Evolutionary conservation across 345 rosid species (phyloP), one percentile per base, ranked within the genome.

Genomic region (Arabidopsis thaliana): DNA sequence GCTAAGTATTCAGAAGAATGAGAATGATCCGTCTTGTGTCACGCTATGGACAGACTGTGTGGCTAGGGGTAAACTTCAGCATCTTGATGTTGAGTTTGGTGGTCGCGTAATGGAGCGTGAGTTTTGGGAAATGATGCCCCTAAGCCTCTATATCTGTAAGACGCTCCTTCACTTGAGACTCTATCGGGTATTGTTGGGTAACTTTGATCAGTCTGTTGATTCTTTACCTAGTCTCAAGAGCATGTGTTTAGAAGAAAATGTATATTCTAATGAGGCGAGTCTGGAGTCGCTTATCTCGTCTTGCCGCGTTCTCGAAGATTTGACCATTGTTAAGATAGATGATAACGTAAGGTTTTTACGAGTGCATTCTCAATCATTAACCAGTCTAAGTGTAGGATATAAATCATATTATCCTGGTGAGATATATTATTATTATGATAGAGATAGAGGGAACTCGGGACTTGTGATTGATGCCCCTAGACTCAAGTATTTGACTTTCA

Each of bases 321-420:
- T 71, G 30, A 59, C 30, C 59, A 49, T 60, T 37, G 8, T 50
- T n/a, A 60, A 60, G 16, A 1, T 6, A 5, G 50, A 48, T 59
- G 68, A 71, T n/a, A 48, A 60, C 6, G 59, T 60, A 0, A 14
- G 16, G 2, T 40, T 59, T n/a, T 50, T 59, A 37, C 38, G 20
- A 2, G 60, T 71, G 28, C 50, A 1, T 40, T 71, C 75, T 48
- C 50, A 48, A 8, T 49, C 67, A 34, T 5, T 71, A 60, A 69
- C 44, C 1, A 7, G 44, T 69, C 63, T 69, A 1, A 23, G 34
- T 24, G 33, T 71, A 23, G 10, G 40, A 1, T 36, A 23, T 46
- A 7, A 7, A 28, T 28, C 30, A 28, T 28, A 28, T 28, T 2
- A 3, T 4, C 2, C 1, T 37, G 36, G 5, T 46, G n/a, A 5